These are phyloP conservation scores for Zoysia pacifica DNA, from an alignment of 176 grass and related monocot genomes.

Conservation along the genomic window DNA sequence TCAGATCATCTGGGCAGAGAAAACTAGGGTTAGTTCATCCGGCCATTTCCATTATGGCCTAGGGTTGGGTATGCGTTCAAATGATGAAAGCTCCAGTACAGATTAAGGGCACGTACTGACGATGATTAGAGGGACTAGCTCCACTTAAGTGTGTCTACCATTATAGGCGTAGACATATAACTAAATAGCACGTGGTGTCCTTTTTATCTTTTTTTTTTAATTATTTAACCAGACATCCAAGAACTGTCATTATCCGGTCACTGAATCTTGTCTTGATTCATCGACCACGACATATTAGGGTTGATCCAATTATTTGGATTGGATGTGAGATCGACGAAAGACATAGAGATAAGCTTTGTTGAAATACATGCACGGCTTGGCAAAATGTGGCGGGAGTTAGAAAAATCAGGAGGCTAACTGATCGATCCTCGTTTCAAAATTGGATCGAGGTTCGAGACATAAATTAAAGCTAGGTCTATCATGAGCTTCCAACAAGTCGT, in stretches of 20 bases:
- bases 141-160: constrained; percentile 62
- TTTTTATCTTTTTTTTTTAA: neutral
- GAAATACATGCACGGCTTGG: constrained; percentile 48
- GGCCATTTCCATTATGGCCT: constrained; percentile 1
- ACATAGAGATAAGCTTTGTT: constrained; percentile 23
- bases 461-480: constrained; percentile 11
- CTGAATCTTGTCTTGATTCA: constrained; percentile 29
- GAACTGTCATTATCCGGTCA: constrained; percentile 22
- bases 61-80: constrained; percentile 27
- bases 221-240: constrained; percentile 30
- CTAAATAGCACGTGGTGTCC: constrained; percentile 27
- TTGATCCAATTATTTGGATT: constrained; percentile 43
- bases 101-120: constrained; percentile 44
- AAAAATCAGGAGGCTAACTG: neutral
- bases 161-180: constrained; percentile 42
- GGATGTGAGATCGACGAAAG: constrained; percentile 13
- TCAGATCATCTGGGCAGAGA: constrained; percentile 40
- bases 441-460: neutral
- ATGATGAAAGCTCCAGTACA: constrained; percentile 46
- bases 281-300: constrained; percentile 25
- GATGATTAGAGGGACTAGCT: constrained; percentile 54
- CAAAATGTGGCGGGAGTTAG: constrained; percentile 11
- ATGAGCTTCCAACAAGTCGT: neutral
- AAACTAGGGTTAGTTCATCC: constrained; percentile 37
- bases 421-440: neutral